These are phyloP conservation scores for Urtica urens DNA, from an alignment of 306 rosid genomes.

Conservation along the genomic window DNA sequence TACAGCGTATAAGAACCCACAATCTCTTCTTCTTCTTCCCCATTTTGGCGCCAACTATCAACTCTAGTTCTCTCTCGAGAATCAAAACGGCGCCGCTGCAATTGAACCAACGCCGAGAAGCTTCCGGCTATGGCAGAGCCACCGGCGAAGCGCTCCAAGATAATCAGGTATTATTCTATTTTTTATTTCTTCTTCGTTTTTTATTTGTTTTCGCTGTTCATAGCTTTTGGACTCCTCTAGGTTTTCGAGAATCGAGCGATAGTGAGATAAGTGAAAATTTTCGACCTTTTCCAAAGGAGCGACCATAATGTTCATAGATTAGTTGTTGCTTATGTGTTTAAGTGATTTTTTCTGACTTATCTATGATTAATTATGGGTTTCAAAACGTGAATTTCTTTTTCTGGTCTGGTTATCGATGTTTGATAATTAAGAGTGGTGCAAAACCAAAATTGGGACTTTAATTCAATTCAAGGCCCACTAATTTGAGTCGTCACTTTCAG, in stretches of 20 bases:
- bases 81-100: slow-evolving; percentile 30
- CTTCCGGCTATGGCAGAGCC: slow-evolving; percentile 42
- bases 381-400: too few species aligned
- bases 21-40: not conserved
- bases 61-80: not conserved
- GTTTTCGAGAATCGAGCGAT: too few species aligned
- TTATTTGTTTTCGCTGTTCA: too few species aligned
- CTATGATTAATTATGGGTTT: too few species aligned
- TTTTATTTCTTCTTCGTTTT: too few species aligned
- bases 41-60: slow-evolving; percentile 19
- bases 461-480: not conserved
- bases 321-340: not conserved
- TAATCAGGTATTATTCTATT: slow-evolving; percentile 53
- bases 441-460: not conserved
- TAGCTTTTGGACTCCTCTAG: too few species aligned
- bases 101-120: not conserved
- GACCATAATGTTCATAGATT: too few species aligned
- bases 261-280: too few species aligned
- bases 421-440: too few species aligned
- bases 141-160: slow-evolving; percentile 62
- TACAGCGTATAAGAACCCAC: not conserved
- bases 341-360: not conserved
- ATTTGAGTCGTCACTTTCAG: slow-evolving; percentile 31
- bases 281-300: too few species aligned
- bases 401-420: too few species aligned